Base-by-base conservation (phyloP, 1,139 yeast genomes). In the Zygoascus hellenicus region DNA sequence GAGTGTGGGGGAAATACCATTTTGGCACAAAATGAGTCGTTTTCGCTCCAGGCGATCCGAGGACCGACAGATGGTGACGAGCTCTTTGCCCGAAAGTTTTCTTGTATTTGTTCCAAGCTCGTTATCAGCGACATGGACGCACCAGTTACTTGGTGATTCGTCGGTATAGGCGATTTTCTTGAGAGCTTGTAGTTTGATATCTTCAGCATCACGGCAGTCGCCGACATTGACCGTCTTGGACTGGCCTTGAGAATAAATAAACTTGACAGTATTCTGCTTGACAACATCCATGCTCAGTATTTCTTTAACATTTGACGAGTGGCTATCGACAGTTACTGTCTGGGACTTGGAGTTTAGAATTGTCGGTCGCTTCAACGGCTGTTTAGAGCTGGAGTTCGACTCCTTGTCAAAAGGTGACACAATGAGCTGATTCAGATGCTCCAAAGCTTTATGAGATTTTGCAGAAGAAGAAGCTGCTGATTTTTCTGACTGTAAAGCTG, bases 41-140 rank as follows among this genome's bases (percentile, higher is more conserved):
- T 80, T 78, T 54, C 86, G 83, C 56, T 86, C 95, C 7, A 74
- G 64, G 37, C 90, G 69, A 46, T 82, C 89, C 2, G 80, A 75
- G 0, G 90, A 80, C 59, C 84, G 90, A 60, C 96, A 85, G 5
- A 86, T 80, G 0, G 95, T 81, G 2, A 86, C 87, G 42, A 89
- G 72, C 61, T 87, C 96, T 11, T 83, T 85, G 58, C 87, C 96
- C 57, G 77, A 81, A 39, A 89, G 68, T 32, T 77, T 61, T 47
- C 76, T 80, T 1, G 65, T 58, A 9, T 81, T 65, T 2, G 69
- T 69, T 31, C 69, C 70, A 10, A 52, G 48, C 22, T 59, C 63
- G 31, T 55, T 54, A 38, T 75, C 74, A 6, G 63, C 60, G 32
- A 76, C 70, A 56, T 72, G 78, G 1, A 77, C 72, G 41, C 71